Base-by-base conservation (phyloP, 73 alveolate genomes). In the Stentor roeselii region DNA sequence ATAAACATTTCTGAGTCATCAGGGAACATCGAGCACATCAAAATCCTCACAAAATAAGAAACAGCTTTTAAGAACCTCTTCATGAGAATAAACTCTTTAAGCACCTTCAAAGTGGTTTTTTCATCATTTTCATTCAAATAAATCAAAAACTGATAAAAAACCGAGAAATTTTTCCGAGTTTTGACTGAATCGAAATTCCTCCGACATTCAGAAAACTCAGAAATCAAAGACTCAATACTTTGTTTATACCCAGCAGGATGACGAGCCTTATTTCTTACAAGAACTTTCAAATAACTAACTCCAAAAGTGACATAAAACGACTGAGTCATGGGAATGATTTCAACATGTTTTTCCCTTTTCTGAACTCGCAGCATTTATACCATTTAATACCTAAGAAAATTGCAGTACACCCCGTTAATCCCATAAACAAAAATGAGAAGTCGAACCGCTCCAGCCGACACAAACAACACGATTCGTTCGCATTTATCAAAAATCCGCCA, bases 381-480 rank as follows among this genome's bases (percentile, higher is more conserved):
- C 6, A 50, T 11, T 50, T 21, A 50, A 50, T 21, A 6, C 67
- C 67, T 11, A 50, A 50, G 21, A 50, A 50, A 11, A 6, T 11
- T 50, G 6, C 21, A 50, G 21, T 11, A 50, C 67, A 6, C 67
- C 21, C 6, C 67, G 21, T 11, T 21, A 6, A 50, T 50, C 21
- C 67, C 67, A 50, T 11, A 50, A 11, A 50, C 21, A 50, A 11
- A 30, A 67, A 67, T 67, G 80, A 67, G 80, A 67, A 67, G 80
- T 67, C 21, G 37, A 67, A 67, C 80, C 14, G 80, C 80, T 27
- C 80, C 80, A 67, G 37, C 41, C 80, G 80, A 67, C 41, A 30
- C 80, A 1, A 21, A 34, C 41, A 67, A 67, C 37, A 67, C n/a
- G 2, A 67, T 67, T 30, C 37, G 80, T 27, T 27, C 21, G 14